A percentile compares a stretch with the other conserved stretches of the same genome.
Evolutionary conservation across 495 filamentous ascomycete species (phyloP).

Genomic region (Parathielavia hyrcaniae): DNA sequence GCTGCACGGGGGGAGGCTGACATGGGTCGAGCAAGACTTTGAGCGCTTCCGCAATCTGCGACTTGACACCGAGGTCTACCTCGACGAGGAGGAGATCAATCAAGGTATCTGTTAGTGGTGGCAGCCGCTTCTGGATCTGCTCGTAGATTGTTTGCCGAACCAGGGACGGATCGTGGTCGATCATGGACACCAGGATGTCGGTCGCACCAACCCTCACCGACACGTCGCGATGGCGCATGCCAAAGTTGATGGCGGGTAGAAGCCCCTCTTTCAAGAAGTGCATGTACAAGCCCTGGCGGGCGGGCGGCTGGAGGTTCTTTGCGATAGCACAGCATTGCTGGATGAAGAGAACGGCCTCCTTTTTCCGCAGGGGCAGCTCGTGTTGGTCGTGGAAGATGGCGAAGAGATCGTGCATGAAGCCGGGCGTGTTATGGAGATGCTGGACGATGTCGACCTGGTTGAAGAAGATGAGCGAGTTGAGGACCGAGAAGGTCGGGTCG

Average conservation of each 20-base stretch:
- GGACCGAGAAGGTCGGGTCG: constrained; percentile 93
- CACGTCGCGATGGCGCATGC: constrained; percentile 76
- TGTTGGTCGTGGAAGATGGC: constrained; percentile 67
- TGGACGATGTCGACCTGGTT: constrained; percentile 97
- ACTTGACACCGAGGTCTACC: constrained; percentile 88
- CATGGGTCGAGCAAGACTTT: constrained; percentile 90
- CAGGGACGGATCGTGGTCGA: constrained; percentile 92
- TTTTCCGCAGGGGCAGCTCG: constrained; percentile 64
- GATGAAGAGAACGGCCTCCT: constrained; percentile 91
- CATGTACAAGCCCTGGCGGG: constrained; percentile 71
- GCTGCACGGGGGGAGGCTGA: constrained; percentile 37
- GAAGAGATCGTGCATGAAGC: constrained; percentile 84
- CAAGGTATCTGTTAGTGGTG: constrained; percentile 84
- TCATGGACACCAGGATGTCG: constrained; percentile 86
- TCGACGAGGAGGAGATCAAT: constrained; percentile 90
- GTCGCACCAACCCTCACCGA: constrained; percentile 86
- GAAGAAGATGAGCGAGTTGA: constrained; percentile 98
- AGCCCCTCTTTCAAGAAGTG: constrained; percentile 87
- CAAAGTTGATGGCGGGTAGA: constrained; percentile 84
- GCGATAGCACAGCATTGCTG: constrained; percentile 93
- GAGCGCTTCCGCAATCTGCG: constrained; percentile 91
- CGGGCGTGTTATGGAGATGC: constrained; percentile 72
- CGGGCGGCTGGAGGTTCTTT: constrained; percentile 82
- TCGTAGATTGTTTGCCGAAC: constrained; percentile 89
- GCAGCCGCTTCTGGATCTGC: constrained; percentile 77